Evolutionary conservation across 2,329 filamentous ascomycete genomes (phyloP), one percentile per base, ranked within the genome.

Genomic region (Kalaharituber pfeilii): DNA sequence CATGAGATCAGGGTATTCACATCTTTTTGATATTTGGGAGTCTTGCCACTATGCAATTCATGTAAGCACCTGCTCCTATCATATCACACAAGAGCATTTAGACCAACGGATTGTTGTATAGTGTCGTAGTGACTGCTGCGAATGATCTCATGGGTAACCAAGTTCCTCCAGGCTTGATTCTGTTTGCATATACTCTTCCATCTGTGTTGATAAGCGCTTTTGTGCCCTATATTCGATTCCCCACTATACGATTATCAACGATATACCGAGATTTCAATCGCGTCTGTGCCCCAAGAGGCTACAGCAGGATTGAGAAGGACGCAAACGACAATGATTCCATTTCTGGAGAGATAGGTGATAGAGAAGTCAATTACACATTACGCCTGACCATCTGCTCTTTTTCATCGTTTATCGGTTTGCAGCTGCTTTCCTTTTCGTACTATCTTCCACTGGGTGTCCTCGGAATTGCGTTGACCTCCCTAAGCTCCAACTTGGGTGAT

Each of bases 141-240:
- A 59, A 55, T 29, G 57, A 59, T 51, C 52, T 60, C 28, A 55
- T 60, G 11, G 57, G 57, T 9, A 56, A 55, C 18, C 57, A 49
- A 20, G 55, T 57, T 20, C 57, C 57, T 25, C 53, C 55, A 15
- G 58, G 58, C 2, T 28, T 60, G 20, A 60, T 59, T 29, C 53
- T 57, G n/a, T 57, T 60, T 47, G 58, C 55, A n/a, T 59, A 59
- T 30, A 60, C 57, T 5, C 57, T 60, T 7, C 58, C 57, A 3
- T 59, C 54, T 11, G 57, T 59, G 8, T 51, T 59, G 18, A 49
- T 60, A 7, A 51, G 53, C 13, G 39, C 55, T 11, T 59, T 59
- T 18, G 57, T 60, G 15, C 53, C 51, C 13, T 59, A 60, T 24
- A 57, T 57, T 7, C 57, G 47, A 9, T 59, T 57, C 18, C 53